These are phyloP conservation scores for Zalerion maritima DNA, from an alignment of 495 filamentous ascomycete species.

Conservation along the genomic window DNA sequence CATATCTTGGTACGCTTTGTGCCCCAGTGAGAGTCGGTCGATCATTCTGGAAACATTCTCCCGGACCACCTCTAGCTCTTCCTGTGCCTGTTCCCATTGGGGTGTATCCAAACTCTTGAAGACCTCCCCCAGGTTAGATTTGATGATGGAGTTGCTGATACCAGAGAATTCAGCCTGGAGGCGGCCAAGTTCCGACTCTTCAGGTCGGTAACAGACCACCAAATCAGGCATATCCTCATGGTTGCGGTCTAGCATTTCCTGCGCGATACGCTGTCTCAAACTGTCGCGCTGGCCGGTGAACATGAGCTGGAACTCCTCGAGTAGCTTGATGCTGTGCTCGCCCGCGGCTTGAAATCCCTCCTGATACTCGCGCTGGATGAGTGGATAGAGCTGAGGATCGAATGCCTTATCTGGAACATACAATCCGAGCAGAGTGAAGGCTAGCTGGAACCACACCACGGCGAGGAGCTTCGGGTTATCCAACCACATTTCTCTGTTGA, in stretches of 20 bases:
- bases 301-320: slow-evolving; percentile 47
- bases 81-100: too few species aligned
- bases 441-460: slow-evolving; percentile 51
- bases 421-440: slow-evolving; percentile 50
- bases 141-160: slow-evolving; percentile 49
- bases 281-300: slow-evolving; percentile 56
- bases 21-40: slow-evolving; percentile 46
- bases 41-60: slow-evolving; percentile 59
- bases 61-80: slow-evolving; percentile 44
- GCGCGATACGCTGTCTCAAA: slow-evolving; percentile 42
- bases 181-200: slow-evolving; percentile 46
- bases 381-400: slow-evolving; percentile 69
- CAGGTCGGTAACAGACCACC: slow-evolving; percentile 51
- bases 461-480: slow-evolving; percentile 15
- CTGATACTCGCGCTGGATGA: slow-evolving; percentile 55
- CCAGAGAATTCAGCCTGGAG: slow-evolving; percentile 74
- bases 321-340: slow-evolving; percentile 38
- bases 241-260: slow-evolving; percentile 42
- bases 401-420: slow-evolving; percentile 77
- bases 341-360: slow-evolving; percentile 38
- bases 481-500: too few species aligned
- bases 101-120: too few species aligned
- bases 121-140: slow-evolving; percentile 39
- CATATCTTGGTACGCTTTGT: slow-evolving; percentile 71
- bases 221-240: slow-evolving; percentile 43